These are phyloP conservation scores for Suillus subluteus DNA, from an alignment of 768 basidiomycete species.

Conservation along the genomic window DNA sequence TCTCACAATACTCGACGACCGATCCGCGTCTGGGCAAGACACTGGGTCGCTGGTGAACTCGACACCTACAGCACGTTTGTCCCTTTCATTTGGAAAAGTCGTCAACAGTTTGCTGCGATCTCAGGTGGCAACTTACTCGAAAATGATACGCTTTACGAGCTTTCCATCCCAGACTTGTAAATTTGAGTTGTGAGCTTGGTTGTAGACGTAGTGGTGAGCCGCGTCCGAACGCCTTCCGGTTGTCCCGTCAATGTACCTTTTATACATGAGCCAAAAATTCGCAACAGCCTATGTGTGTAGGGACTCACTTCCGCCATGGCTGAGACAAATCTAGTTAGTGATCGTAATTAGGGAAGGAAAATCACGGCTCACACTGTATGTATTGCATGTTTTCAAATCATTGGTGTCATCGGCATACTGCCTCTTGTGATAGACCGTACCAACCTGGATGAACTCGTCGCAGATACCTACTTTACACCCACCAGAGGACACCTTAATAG, in stretches of 20 bases:
- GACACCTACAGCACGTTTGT: constrained; percentile 46
- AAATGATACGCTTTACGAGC: constrained; percentile 50
- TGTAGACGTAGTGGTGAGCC: constrained; percentile 56
- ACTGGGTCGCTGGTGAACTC: constrained; percentile 47
- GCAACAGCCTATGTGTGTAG: too few species aligned
- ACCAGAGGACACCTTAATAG: constrained; percentile 27
- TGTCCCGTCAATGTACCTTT: constrained; percentile 55
- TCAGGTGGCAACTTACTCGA: constrained; percentile 42
- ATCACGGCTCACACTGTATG: constrained; percentile 47
- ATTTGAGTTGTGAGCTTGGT: constrained; percentile 46
- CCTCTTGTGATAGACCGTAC: constrained; percentile 50
- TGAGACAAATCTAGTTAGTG: constrained; percentile 23
- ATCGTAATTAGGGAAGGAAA: neutral
- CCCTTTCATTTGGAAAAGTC: constrained; percentile 15
- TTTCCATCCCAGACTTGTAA: constrained; percentile 43
- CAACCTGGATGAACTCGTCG: constrained; percentile 51
- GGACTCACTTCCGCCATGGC: constrained; percentile 57
- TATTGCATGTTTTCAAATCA: constrained; percentile 44
- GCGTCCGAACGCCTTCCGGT: constrained; percentile 61
- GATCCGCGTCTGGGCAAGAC: constrained; percentile 25
- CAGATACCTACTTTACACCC: constrained; percentile 43
- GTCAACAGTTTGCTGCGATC: neutral
- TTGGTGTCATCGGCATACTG: constrained; percentile 48
- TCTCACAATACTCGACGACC: constrained; percentile 30
- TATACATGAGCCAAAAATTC: neutral